phyloP scores from a whole-genome alignment of 1,139 yeast species.

The Hemisphaericaspora lyxosophila region DNA sequence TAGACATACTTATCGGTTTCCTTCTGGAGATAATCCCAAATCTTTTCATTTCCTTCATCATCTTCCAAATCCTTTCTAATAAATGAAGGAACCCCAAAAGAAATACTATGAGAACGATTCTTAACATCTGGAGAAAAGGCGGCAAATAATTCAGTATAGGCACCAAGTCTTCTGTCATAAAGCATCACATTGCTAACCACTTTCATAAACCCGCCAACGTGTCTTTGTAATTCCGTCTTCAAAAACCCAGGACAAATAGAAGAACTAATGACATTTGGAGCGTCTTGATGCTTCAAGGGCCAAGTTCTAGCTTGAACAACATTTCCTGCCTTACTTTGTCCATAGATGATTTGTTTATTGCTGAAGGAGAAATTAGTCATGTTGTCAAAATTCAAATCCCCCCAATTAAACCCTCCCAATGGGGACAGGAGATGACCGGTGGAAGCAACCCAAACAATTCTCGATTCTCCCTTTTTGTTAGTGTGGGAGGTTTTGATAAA shows the following conservation, averaged over 20 bases:
- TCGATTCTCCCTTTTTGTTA: conserved; percentile 12
- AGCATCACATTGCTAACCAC: conserved; percentile 6
- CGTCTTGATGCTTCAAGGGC: conserved; percentile 31
- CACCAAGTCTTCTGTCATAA: conserved; percentile 15
- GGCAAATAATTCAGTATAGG: conserved; percentile 21
- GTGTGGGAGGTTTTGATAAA: conserved; percentile 29
- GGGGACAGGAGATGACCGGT: conserved; percentile 35
- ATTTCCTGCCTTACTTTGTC: conserved; percentile 49
- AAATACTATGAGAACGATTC: conserved; percentile 9
- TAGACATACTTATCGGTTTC: no score
- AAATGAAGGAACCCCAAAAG: conserved; percentile 9
- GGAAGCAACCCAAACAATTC: conserved; percentile 50
- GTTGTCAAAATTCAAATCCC: conserved; percentile 4
- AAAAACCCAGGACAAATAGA: conserved; percentile 46
- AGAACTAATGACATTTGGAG: conserved; percentile 32
- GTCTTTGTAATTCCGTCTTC: conserved; percentile 41
- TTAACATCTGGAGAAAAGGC: conserved; percentile 17
- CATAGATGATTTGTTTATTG: conserved; percentile 3
- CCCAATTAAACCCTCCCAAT: conserved; percentile 16
- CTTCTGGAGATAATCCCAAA: conserved; percentile 8
- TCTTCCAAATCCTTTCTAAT: conserved; percentile 9
- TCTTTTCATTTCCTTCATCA: conserved; percentile 3
- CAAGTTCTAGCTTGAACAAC: conserved; percentile 41
- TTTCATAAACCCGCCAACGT: conserved; percentile 10
- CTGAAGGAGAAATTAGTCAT: not conserved